Conservation (phyloP, 768 basidiomycete genomes). For the Dentipellis fragilis region DNA sequence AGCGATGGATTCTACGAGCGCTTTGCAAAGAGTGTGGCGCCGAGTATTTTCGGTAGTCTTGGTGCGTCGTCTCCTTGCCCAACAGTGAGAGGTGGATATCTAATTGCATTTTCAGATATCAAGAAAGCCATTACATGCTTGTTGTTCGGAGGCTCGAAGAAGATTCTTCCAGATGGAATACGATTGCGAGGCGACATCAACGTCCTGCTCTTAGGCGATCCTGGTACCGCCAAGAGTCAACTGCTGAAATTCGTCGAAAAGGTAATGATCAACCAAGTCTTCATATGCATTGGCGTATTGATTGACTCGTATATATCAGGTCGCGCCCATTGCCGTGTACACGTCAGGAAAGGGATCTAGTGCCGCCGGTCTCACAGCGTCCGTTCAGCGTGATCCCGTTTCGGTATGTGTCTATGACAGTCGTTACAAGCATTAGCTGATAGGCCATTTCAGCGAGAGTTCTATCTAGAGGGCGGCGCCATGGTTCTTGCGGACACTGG, state of each 20-base stretch:
- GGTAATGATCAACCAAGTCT: constrained; percentile 23
- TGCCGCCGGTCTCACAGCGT: constrained; percentile 96
- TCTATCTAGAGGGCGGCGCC: constrained; percentile 97
- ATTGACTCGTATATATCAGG: constrained; percentile 30
- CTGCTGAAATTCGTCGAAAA: constrained; percentile 98
- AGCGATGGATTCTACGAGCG: constrained; percentile 86
- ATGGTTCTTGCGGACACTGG: constrained; percentile 99
- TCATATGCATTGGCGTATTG: background rate
- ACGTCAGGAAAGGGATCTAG: constrained; percentile 98
- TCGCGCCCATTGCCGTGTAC: constrained; percentile 96
- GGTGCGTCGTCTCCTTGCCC: constrained; percentile 36
- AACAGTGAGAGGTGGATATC: too few species aligned
- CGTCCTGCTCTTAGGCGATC: constrained; percentile 91
- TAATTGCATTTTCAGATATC: constrained; percentile 54
- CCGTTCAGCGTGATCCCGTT: constrained; percentile 87
- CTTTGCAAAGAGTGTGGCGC: constrained; percentile 89
- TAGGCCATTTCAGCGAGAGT: constrained; percentile 62
- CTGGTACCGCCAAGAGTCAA: constrained; percentile 97
- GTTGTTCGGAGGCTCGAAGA: constrained; percentile 96
- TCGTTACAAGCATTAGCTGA: background rate
- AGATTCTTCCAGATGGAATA: constrained; percentile 95
- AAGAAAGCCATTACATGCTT: constrained; percentile 96
- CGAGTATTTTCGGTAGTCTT: constrained; percentile 92
- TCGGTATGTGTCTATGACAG: constrained; percentile 47
- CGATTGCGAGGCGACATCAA: constrained; percentile 96